Evolutionary conservation across 306 rosid genomes (phyloP), one percentile per base, ranked within the genome.

Genomic region (Trichosanthes truncata): DNA sequence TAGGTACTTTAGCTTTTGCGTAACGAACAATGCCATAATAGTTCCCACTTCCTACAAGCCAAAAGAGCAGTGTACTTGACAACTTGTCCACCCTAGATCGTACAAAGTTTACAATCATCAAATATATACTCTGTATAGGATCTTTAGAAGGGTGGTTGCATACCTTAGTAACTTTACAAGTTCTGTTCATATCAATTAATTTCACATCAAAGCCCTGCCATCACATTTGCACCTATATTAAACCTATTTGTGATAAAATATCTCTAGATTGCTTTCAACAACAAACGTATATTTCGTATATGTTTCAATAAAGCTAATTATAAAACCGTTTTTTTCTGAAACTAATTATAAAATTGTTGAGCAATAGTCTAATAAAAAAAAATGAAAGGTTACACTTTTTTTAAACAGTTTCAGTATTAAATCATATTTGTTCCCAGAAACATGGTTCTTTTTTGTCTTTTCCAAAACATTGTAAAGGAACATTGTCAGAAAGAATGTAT

Each of bases 31-130:
- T 89, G 46, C 98, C 98, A 6, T 92, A 87, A 85, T 89, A 94
- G 84, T 94, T 94, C 81, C 98, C 98, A n/a, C n/a, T n/a, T n/a
- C n/a, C n/a, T n/a, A 84, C 97, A 94, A 69, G 94, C 97, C 83
- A 94, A 63, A 80, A 94, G 86, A 67, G 97, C 98, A 84, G 91
- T 74, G 85, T 87, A 94, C 83, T 92, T 92, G 31, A 87, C 78
- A 82, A 94, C 93, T 88, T 91, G 96, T 51, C 98, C 98, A 38
- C 97, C 98, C 98, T 94, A 80, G 51, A 68, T 25, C 59, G 2
- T 49, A 78, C 48, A 79, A 25, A 62, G 55, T 65, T 81, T 72
- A 21, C 25, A 82, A 43, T 84, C 75, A 80, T 78, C 88, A 78
- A 9, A 68, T 14, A 69, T 51, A 40, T 78, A 66, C 33, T 26